Evolutionary conservation across 2,329 filamentous ascomycete species (phyloP).

Genomic region (Nothopassalora personata): DNA sequence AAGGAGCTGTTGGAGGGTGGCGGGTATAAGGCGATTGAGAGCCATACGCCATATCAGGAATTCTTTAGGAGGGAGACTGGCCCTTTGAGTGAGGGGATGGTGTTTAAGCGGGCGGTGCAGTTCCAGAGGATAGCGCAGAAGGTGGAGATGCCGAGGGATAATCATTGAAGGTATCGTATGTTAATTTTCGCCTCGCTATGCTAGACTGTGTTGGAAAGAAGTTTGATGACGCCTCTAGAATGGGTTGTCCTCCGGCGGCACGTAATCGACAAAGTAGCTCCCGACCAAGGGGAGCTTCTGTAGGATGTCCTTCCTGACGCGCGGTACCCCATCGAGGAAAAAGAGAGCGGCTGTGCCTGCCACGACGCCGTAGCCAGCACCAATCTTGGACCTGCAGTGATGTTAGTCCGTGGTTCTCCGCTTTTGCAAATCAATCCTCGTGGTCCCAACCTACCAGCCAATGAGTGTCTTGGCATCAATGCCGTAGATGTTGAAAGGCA

Average conservation of each 20-base stretch:
- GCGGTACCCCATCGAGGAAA: conserved; percentile 58
- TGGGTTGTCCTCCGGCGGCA: conserved; percentile 60
- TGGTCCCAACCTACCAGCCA: conserved; percentile 34
- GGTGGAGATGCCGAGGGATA: conserved; percentile 25
- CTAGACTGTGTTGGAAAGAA: background rate
- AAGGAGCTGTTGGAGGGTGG: conserved; percentile 26
- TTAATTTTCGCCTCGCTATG: background rate
- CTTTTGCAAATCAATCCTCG: too few relatives aligned
- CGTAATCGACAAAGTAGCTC: conserved; percentile 50
- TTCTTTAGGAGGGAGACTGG: conserved; percentile 28
- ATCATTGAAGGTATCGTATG: conserved; percentile 18
- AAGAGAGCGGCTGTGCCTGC: conserved; percentile 56
- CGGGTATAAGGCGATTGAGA: conserved; percentile 24
- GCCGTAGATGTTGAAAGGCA: conserved; percentile 44
- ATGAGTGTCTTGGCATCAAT: conserved; percentile 39
- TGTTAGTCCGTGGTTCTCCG: too few relatives aligned
- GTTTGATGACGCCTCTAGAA: conserved; percentile 33
- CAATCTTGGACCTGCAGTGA: conserved; percentile 27
- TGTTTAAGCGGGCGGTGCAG: conserved; percentile 23
- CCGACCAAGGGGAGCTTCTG: conserved; percentile 54
- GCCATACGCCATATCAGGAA: conserved; percentile 31
- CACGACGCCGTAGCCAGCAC: conserved; percentile 51
- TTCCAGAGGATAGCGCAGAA: conserved; percentile 29
- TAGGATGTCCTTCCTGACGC: conserved; percentile 31
- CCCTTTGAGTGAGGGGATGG: conserved; percentile 31